Evolutionary conservation across 169 alveolate species (phyloP).

Genomic region (Babesia bigemina): DNA sequence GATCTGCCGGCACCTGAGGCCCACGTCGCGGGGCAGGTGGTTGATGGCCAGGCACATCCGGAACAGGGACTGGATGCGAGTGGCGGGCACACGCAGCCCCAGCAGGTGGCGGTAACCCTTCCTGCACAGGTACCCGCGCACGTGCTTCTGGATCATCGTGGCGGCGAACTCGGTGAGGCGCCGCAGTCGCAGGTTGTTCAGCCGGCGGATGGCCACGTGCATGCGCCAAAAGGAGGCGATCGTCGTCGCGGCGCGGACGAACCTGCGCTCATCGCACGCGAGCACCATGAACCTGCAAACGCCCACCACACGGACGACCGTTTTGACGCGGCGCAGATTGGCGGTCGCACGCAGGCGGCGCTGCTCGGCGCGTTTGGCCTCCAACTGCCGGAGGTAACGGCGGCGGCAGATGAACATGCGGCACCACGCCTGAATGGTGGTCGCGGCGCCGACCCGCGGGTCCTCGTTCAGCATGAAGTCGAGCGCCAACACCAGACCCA

Average conservation of each 20-base stretch:
- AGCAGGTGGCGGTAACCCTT: conserved; percentile 21
- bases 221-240: conserved; percentile 62
- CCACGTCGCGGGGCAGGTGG: conserved; percentile 1
- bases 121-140: conserved; percentile 47
- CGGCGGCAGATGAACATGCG: conserved; percentile 53
- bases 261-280: conserved; percentile 2
- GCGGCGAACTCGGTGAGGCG: conserved; percentile 52
- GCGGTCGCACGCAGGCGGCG: conserved; percentile 4
- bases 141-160: conserved; percentile 63
- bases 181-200: conserved; percentile 47
- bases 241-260: conserved; percentile 52
- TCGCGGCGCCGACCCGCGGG: conserved; percentile 28
- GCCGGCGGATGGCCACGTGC: conserved; percentile 47
- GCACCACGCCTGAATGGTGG: conserved; percentile 36
- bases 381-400: conserved; percentile 23
- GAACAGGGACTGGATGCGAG: conserved; percentile 49
- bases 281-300: conserved; percentile 8
- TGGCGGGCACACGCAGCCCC: conserved; percentile 13
- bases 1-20: neutral
- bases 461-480: conserved; percentile 40
- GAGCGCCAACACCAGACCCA: conserved; percentile 37
- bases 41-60: conserved; percentile 21
- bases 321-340: conserved; percentile 22
- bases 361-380: conserved; percentile 7
- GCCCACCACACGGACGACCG: conserved; percentile 12